Base-by-base conservation (phyloP, 2,329 filamentous ascomycete species). In the Ophiostoma australiae region DNA sequence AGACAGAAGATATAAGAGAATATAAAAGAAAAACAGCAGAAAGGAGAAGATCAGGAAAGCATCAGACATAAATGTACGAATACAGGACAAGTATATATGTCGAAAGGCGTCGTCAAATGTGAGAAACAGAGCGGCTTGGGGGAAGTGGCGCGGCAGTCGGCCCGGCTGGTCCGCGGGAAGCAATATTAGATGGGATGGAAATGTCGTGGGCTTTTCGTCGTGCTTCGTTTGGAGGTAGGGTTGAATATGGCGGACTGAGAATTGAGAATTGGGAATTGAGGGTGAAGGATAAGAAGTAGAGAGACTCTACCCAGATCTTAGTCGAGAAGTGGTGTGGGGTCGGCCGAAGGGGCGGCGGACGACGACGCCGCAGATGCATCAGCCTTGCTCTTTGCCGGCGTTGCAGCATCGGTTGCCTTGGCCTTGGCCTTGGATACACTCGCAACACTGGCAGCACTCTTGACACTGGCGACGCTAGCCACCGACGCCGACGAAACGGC, bases 41-140 rank as follows among this genome's bases (percentile, higher is more conserved):
- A 37, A 39, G 65, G 33, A 41, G 10, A 33, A 69, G 7, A 67
- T 37, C 31, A 63, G 31, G 58, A 27, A 65, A 68, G 48, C 35
- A 52, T 39, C 65, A 69, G 31, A 27, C 67, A 67, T 71, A 33
- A 71, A 33, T 39, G 58, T 71, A 71, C 70, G 69, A 52, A 58
- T 71, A 71, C 58, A 71, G 27, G 48, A 58, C n/a, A 69, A 41
- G 55, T 58, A 67, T 27, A 55, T 3, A 39, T 66, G 63, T 66
- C 63, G 35, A 66, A 58, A 67, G 8, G 67, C 33, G 48, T 63
- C 41, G 23, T 65, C 66, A 67, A 63, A 68, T 48, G 20, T 41
- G 31, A 55, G 55, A 65, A 17, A 39, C n/a, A 69, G 15, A 61
- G 27, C n/a, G 39, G 39, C 33, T 35, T n/a, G n/a, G 3, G 7